phyloP scores from a whole-genome alignment of 2,329 filamentous ascomycete genomes.

The Neoascochyta sp. region DNA sequence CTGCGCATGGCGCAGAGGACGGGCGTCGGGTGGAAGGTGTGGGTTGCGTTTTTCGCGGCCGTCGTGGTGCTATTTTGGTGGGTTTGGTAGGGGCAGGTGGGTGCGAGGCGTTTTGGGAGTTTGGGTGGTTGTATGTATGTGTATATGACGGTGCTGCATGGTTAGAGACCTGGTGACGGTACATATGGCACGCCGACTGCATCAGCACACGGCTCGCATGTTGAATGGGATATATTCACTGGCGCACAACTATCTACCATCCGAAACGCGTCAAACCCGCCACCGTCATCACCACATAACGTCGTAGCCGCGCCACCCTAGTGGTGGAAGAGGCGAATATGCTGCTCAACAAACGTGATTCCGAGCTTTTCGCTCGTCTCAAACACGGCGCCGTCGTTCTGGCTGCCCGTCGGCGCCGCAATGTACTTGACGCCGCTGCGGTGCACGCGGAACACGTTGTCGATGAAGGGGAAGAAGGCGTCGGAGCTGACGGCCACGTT shows the following conservation, averaged over 20 bases:
- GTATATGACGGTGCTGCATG: too few species aligned
- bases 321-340: slow-evolving; percentile 90
- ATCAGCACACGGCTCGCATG: neutral
- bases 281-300: too few species aligned
- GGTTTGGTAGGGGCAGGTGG: slow-evolving; percentile 70
- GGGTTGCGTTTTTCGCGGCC: slow-evolving; percentile 82
- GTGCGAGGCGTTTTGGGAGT: too few species aligned
- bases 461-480: slow-evolving; percentile 98
- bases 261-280: too few species aligned
- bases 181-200: too few species aligned
- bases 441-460: slow-evolving; percentile 91
- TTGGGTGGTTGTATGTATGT: too few species aligned
- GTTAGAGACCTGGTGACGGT: too few species aligned
- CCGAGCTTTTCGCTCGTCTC: slow-evolving; percentile 87
- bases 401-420: slow-evolving; percentile 84
- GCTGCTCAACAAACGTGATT: slow-evolving; percentile 95
- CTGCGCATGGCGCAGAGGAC: slow-evolving; percentile 89
- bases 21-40: slow-evolving; percentile 93
- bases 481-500: slow-evolving; percentile 88
- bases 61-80: slow-evolving; percentile 83
- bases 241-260: too few species aligned
- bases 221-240: neutral
- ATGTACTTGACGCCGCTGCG: slow-evolving; percentile 94
- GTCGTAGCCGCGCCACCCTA: too few species aligned
- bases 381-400: slow-evolving; percentile 78